Conservation (phyloP, 306 rosid species). For the Sphenostylis stenocarpa region DNA sequence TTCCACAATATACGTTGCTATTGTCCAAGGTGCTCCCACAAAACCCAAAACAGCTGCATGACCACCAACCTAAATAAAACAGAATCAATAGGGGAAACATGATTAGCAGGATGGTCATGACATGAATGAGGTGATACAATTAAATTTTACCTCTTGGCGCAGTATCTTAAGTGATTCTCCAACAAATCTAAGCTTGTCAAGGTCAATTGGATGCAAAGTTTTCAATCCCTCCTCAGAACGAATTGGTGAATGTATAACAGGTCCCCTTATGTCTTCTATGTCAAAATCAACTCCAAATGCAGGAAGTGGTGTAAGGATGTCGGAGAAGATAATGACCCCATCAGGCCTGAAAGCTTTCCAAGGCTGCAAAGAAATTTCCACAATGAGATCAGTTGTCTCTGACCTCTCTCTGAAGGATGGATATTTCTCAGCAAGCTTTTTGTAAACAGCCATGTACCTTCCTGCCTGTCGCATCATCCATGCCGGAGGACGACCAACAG, state of each 20-base stretch:
- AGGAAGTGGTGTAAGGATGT: conserved; percentile 95
- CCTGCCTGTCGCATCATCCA: conserved; percentile 99
- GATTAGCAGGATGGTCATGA: neutral
- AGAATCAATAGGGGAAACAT: conserved; percentile 1
- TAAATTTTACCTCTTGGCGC: conserved; percentile 64
- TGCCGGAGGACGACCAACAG: conserved; percentile 91
- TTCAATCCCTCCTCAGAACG: conserved; percentile 78
- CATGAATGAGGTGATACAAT: conserved; percentile 15
- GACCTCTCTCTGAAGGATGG: conserved; percentile 99
- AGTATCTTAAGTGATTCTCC: conserved; percentile 82
- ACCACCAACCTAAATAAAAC: conserved; percentile 66
- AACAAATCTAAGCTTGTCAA: conserved; percentile 76
- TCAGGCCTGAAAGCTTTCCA: conserved; percentile 97
- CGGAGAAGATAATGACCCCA: conserved; percentile 95
- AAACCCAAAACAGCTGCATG: conserved; percentile 94
- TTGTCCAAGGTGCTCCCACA: conserved; percentile 99
- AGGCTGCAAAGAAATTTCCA: conserved; percentile 99
- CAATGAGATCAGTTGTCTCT: conserved; percentile 97
- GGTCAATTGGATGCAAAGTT: conserved; percentile 77
- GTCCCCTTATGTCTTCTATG: conserved; percentile 92
- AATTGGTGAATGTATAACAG: conserved; percentile 88
- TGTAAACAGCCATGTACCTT: conserved; percentile 95
- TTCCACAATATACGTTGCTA: conserved; percentile 96
- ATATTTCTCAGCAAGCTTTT: conserved; percentile 91
- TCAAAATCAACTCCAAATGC: conserved; percentile 91